Evolutionary conservation across 1,139 yeast genomes (phyloP), one percentile per base, ranked within the genome.

Genomic region (Entelexis sorbosivorans): DNA sequence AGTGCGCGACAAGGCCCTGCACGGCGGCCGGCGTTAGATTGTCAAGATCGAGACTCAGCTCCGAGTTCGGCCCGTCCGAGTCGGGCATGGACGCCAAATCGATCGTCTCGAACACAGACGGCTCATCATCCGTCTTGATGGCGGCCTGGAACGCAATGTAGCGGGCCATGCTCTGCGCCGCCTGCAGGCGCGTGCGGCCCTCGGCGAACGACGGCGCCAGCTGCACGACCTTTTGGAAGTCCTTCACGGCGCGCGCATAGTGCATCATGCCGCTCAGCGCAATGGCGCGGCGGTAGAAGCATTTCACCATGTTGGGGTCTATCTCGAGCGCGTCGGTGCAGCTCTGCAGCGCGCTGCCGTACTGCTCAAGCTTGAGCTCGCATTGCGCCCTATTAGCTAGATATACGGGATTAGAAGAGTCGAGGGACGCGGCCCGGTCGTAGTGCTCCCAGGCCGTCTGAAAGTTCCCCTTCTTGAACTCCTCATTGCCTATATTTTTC

Each of bases 331-430:
- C 89, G 46, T 69, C 68, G 38, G 81, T 76, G 60, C 95, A 82
- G 64, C 89, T 96, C 17, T 68, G 71, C 5, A 89, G 76, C 1
- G 96, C 95, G 47, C 78, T 73, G 1, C 96, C 97, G 66, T 83
- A 89, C 61, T 81, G 82, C 64, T 91, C 98, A 52, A 81, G 68
- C 64, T 86, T 85, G 63, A 89, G 79, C 59, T 88, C 82, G 1
- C 87, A 95, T 61, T 87, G 94, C 0, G 98, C 96, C 57, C 96
- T 73, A 68, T 91, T 91, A 31, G 96, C 81, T 64, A 71, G 85
- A 62, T 79, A 82, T 19, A 89, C 78, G 1, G 93, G 85, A 56
- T 82, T 79, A n/a, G 71, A 61, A 6, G 77, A 69, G 60, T 83
- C 83, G 22, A 81, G 63, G 39, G 74, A 81, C 48, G 89, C 84